Evolutionary conservation across 805 yeast genomes (phyloP), one percentile per base, ranked within the genome.

Genomic region (Cyberlindnera euphorbiae): DNA sequence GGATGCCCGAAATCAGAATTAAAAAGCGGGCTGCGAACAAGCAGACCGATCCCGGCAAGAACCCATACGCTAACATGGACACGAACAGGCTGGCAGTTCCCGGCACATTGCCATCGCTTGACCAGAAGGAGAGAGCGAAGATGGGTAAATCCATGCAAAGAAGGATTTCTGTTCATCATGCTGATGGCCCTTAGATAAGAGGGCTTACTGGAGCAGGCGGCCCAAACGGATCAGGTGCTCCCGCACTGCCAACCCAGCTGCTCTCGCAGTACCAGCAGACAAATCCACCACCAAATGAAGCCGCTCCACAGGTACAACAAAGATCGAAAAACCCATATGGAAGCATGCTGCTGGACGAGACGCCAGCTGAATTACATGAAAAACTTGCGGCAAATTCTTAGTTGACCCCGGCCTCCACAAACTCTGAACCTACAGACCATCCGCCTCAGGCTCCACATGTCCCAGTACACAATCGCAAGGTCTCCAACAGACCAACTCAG

Each of bases 61-160:
- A 44, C 26, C 50, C 50, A 11, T 44, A 46, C 35, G 44, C 50
- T 4, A 31, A 25, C 26, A 25, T 45, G 30, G 40, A 33, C 30
- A 22, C 33, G 29, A 34, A 29, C 38, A 32, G 40, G 30, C 33
- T 32, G 22, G 38, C 28, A 12, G 36, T 25, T 5, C 39, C 36
- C 10, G 33, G 37, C 10, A 32, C 27, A 28, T 36, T 64, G 17
- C 69, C 67, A 1, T 52, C 54, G 12, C 58, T 64, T 17, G 56
- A 55, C 36, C 52, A 58, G 17, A 53, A 53, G 32, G 64, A 59
- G 28, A 58, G 60, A 39, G 64, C 56, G 22, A 64, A 60, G 45
- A 60, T 64, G 40, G 69, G 66, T 2, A 53, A 61, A 12, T 54
- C 66, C 15, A 66, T 66, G 64, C 69, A 68, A 36, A 51, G 75